A percentile compares a stretch with the other conserved stretches of the same genome.
These are phyloP conservation scores for Pseudotulostoma volvatum DNA, from an alignment of 495 filamentous ascomycete species.

Conservation along the genomic window DNA sequence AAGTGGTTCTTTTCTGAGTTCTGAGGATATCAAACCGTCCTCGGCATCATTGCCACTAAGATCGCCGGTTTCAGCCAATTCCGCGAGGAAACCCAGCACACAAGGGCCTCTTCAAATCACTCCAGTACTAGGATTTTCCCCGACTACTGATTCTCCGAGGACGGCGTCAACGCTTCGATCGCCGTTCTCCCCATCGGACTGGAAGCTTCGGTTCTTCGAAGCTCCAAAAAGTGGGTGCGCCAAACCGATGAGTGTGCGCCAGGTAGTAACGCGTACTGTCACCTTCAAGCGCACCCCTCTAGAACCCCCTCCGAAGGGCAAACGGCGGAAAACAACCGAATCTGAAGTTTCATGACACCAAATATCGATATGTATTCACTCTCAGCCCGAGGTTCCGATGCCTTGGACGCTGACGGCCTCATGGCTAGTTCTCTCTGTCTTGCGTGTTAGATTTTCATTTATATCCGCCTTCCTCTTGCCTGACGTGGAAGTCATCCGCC, in stretches of 20 bases:
- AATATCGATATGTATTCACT: neutral
- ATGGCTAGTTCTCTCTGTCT: neutral
- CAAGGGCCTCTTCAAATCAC: slow-evolving; percentile 29
- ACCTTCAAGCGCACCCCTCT: slow-evolving; percentile 28
- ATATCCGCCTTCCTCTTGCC: neutral
- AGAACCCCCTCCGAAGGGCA: slow-evolving; percentile 26
- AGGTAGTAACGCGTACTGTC: slow-evolving; percentile 34
- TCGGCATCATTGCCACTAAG: slow-evolving; percentile 22
- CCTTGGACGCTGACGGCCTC: neutral
- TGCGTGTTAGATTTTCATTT: neutral
- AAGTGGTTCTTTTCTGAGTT: slow-evolving; percentile 16
- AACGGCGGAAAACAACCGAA: slow-evolving; percentile 16
- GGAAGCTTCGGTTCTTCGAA: slow-evolving; percentile 24
- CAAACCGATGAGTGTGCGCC: slow-evolving; percentile 27
- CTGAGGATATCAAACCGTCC: slow-evolving; percentile 4
- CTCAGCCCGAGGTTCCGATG: neutral
- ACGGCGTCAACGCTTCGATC: slow-evolving; percentile 17
- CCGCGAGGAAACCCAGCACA: slow-evolving; percentile 10
- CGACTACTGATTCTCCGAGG: slow-evolving; percentile 13
- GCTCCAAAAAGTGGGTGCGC: slow-evolving; percentile 15
- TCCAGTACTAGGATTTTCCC: slow-evolving; percentile 10
- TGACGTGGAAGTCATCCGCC: too few relatives aligned
- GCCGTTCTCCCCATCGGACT: slow-evolving; percentile 25
- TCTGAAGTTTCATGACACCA: neutral
- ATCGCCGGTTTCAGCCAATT: slow-evolving; percentile 13